Evolutionary conservation across 2,329 filamentous ascomycete genomes (phyloP).

Genomic region (Pestalotiopsis sp.): DNA sequence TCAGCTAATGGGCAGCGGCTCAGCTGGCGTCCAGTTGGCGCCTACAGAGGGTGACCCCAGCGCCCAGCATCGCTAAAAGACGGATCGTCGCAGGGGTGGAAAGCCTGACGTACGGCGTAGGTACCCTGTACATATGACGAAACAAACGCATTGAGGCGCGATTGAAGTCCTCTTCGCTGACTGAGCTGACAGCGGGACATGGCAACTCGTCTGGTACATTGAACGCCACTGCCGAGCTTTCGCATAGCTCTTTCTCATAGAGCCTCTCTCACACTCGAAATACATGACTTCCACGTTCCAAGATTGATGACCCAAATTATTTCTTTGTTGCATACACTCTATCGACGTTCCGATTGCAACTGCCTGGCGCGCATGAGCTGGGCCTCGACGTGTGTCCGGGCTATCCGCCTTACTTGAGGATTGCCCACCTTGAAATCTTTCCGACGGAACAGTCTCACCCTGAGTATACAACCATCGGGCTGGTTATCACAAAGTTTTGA

Average conservation of each 20-base stretch:
- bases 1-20: background rate
- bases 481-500: background rate
- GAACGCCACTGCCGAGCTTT: background rate
- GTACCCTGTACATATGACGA: background rate
- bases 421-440: no score
- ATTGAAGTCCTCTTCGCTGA: background rate
- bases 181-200: background rate
- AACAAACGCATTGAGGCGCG: background rate
- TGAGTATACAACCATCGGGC: background rate
- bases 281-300: background rate
- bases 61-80: background rate
- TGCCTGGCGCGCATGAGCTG: no score
- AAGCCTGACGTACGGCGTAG: background rate
- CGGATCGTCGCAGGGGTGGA: background rate
- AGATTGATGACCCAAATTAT: background rate
- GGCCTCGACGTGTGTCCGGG: no score
- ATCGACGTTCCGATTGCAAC: no score
- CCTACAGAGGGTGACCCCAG: background rate
- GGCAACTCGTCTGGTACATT: background rate
- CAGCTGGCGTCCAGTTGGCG: constrained; percentile 3
- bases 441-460: no score
- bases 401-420: no score
- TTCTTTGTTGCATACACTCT: background rate
- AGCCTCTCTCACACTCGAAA: background rate
- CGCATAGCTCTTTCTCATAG: background rate